These are phyloP conservation scores for Yarrowia deformans DNA, from an alignment of 805 yeast species.

Conservation along the genomic window DNA sequence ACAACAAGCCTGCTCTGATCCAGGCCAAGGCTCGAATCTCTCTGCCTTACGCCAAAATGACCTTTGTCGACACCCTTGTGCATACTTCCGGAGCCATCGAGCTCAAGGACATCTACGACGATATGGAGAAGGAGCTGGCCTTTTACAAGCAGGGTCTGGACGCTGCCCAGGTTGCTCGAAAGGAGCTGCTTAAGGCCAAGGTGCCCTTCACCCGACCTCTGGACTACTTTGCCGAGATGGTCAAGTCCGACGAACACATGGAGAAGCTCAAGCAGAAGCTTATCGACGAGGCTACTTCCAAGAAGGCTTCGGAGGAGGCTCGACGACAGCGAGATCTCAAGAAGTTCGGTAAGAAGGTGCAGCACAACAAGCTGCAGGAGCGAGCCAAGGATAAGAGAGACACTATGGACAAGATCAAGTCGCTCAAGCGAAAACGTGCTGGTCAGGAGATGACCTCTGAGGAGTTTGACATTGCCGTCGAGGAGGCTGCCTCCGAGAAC, in stretches of 20 bases:
- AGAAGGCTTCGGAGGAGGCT: conserved; percentile 91
- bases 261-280: conserved; percentile 85
- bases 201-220: conserved; percentile 91
- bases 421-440: conserved; percentile 87
- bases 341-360: conserved; percentile 98
- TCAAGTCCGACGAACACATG: conserved; percentile 98
- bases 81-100: conserved; percentile 76
- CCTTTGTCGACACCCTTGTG: conserved; percentile 67
- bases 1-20: conserved; percentile 76
- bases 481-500: conserved; percentile 77
- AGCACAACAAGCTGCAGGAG: conserved; percentile 88
- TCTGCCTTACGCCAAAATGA: conserved; percentile 65
- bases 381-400: conserved; percentile 93
- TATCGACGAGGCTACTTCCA: conserved; percentile 69
- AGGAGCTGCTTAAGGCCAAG: conserved; percentile 65
- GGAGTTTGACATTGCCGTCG: conserved; percentile 89
- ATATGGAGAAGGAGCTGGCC: conserved; percentile 92
- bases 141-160: conserved; percentile 93
- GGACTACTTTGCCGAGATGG: conserved; percentile 98
- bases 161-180: conserved; percentile 79
- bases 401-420: conserved; percentile 85
- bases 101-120: conserved; percentile 85
- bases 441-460: conserved; percentile 73
- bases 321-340: conserved; percentile 92
- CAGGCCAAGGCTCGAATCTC: conserved; percentile 48